phyloP scores from a whole-genome alignment of 495 filamentous ascomycete genomes.

The Penicillium canescens region DNA sequence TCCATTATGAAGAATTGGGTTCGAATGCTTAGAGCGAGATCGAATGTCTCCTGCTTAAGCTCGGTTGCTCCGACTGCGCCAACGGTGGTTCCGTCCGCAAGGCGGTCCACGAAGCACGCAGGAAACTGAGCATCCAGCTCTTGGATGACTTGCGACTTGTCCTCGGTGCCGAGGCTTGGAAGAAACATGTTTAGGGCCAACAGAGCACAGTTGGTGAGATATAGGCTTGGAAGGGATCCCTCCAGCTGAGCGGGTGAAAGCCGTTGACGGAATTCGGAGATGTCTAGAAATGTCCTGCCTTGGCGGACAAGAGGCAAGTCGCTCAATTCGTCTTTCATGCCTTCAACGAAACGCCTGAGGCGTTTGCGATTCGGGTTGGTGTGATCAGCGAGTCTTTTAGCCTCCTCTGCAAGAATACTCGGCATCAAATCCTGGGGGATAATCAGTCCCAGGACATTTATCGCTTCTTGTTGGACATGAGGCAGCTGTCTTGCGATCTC shows the following conservation, averaged over 20 bases:
- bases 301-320: constrained; percentile 17
- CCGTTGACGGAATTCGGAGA: constrained; percentile 10
- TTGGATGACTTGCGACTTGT: constrained; percentile 23
- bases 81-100: constrained; percentile 10
- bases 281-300: constrained; percentile 30
- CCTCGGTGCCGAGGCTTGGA: constrained; percentile 12
- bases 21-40: constrained; percentile 41
- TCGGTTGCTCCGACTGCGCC: constrained; percentile 25
- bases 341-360: constrained; percentile 16
- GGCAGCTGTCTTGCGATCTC: constrained; percentile 31
- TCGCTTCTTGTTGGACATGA: constrained; percentile 26
- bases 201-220: constrained; percentile 42
- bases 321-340: constrained; percentile 24
- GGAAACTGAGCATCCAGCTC: constrained; percentile 36
- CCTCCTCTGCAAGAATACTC: not conserved
- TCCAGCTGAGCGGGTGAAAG: constrained; percentile 21
- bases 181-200: constrained; percentile 36
- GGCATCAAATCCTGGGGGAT: constrained; percentile 4
- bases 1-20: constrained; percentile 37
- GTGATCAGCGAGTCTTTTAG: not conserved
- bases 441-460: constrained; percentile 4
- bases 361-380: constrained; percentile 5
- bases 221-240: constrained; percentile 30
- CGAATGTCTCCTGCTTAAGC: constrained; percentile 29
- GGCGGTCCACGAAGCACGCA: constrained; percentile 28